Evolutionary conservation across 176 grass and related monocot genomes (phyloP).

Genomic region (Paspalum vaginatum): DNA sequence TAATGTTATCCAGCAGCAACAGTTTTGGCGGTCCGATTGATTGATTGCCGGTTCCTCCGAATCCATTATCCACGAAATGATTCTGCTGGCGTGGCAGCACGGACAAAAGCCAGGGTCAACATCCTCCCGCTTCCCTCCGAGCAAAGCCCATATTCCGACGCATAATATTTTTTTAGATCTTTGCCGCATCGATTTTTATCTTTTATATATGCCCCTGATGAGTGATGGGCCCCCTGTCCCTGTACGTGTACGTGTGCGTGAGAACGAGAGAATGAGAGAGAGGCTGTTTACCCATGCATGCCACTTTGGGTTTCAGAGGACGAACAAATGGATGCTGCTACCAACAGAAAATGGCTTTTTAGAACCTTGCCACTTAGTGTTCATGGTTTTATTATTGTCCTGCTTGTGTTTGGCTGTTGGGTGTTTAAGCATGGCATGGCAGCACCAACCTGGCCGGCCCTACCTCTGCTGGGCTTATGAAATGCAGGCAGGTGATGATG

Average conservation of each 20-base stretch:
- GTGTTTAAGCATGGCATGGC: not conserved
- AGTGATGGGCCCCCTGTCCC: not conserved
- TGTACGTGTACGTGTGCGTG: not conserved
- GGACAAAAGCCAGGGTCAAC: slow-evolving; percentile 41
- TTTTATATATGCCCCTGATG: not conserved
- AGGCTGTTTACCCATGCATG: not conserved
- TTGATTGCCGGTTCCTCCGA: slow-evolving; percentile 18
- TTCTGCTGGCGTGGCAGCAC: slow-evolving; percentile 47
- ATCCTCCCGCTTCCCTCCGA: slow-evolving; percentile 21
- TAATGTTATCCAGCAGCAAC: slow-evolving; percentile 11
- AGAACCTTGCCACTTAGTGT: slow-evolving; percentile 20
- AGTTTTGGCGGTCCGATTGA: not conserved
- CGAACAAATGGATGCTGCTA: slow-evolving; percentile 22
- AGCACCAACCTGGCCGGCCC: slow-evolving; percentile 27
- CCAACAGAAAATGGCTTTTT: slow-evolving; percentile 45
- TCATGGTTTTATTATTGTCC: not conserved
- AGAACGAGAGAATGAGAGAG: not conserved
- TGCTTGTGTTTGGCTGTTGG: slow-evolving; percentile 15
- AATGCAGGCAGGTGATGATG: slow-evolving; percentile 6
- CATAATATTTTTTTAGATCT: slow-evolving; percentile 23
- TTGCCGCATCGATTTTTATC: slow-evolving; percentile 9
- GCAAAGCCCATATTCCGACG: slow-evolving; percentile 17
- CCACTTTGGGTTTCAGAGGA: slow-evolving; percentile 34
- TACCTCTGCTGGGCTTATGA: not conserved
- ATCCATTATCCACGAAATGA: slow-evolving; percentile 44